Percentiles rank a stretch among this genome's conserved stretches.
phyloP scores from a whole-genome alignment of 441 rosid species.

The Corymbia citriodora region DNA sequence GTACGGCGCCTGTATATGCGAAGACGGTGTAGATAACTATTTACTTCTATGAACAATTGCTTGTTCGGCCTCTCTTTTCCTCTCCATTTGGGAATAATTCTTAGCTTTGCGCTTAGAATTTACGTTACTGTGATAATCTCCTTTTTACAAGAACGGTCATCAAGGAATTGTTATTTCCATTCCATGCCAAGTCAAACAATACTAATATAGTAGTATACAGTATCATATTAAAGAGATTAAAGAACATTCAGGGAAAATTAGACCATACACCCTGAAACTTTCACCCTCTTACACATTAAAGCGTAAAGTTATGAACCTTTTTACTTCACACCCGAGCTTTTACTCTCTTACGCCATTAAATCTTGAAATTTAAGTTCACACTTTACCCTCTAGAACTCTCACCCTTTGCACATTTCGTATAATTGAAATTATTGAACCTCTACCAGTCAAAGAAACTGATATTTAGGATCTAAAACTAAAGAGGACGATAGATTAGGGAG shows the following conservation, averaged over 20 bases:
- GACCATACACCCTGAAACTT: background rate
- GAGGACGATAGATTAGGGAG: background rate
- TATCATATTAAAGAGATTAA: background rate
- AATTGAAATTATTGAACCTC: background rate
- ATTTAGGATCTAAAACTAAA: background rate
- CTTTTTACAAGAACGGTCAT: background rate
- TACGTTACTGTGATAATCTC: background rate
- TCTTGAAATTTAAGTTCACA: background rate
- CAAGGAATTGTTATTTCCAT: background rate
- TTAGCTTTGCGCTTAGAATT: background rate
- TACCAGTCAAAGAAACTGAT: background rate
- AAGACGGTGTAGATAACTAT: background rate
- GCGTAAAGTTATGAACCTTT: background rate
- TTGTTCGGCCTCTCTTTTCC: background rate
- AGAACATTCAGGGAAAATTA: background rate
- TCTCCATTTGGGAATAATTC: background rate
- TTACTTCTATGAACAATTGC: background rate
- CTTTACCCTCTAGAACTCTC: background rate
- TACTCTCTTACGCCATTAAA: background rate
- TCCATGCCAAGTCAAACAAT: background rate
- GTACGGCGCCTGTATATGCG: background rate
- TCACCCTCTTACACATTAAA: background rate
- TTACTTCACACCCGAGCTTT: background rate
- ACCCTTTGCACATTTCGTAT: background rate
- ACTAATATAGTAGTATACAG: background rate